Base-by-base conservation (phyloP, 169 alveolate genomes). In the Cryptosporidium xiaoi region DNA sequence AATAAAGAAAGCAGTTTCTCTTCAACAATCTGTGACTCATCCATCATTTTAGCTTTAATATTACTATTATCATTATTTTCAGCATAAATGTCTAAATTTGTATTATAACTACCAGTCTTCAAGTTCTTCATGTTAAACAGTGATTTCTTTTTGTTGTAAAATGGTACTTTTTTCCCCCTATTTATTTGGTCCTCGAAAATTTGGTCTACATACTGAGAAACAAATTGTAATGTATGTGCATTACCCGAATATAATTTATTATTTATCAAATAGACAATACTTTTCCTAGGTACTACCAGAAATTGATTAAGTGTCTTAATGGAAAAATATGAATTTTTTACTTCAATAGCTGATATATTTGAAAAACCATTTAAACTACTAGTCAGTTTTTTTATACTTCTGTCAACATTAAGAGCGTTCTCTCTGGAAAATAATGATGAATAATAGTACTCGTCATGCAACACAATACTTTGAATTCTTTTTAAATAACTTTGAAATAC, bases 261-360 rank as follows among this genome's bases (percentile, higher is more conserved):
- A 24, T 62, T 24, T 20, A 77, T 77, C 20, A 34, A 55, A 1
- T 77, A 64, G 8, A 33, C 15, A 12, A 77, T 51, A 27, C 58
- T 48, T 13, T 40, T 62, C 44, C 65, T 55, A 12, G 87, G 87
- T 1, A 77, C 27, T 34, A 44, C 48, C 27, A 77, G 5, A 46
- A 77, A 36, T 62, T 77, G 87, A n/a, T 77, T 77, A 1, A 40
- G 51, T 12, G 87, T 77, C 12, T 77, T 56, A 4, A 77, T 66
- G n/a, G 65, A 56, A 44, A 77, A 62, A 55, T 6, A 7, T n/a
- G 66, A 31, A 56, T 29, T 34, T 40, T 27, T 58, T 12, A 60
- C 53, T 31, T 77, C 87, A 12, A 34, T 24, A 3, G 87, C 87
- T 7, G 65, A 36, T 10, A 77, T 31, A n/a, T 24, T 5, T 13